Evolutionary conservation across 2,329 filamentous ascomycete species (phyloP).

Genomic region (Phialophora expanda): DNA sequence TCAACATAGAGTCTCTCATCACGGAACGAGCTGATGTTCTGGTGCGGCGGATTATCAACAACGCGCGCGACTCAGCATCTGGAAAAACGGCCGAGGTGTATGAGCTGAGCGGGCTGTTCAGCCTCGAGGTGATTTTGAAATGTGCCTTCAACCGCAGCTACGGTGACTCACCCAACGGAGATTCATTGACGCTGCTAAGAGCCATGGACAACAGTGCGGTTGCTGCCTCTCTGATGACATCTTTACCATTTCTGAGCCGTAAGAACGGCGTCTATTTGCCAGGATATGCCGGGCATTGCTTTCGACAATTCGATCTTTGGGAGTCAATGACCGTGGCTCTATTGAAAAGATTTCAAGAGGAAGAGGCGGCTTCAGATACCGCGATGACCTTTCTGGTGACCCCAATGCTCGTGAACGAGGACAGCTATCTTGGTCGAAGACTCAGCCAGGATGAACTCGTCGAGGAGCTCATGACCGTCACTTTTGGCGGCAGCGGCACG

Average conservation of each 20-base stretch:
- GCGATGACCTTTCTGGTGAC: slow-evolving; percentile 15
- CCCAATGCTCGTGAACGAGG: slow-evolving; percentile 15
- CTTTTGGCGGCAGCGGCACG: slow-evolving; percentile 28
- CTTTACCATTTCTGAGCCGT: slow-evolving; percentile 7
- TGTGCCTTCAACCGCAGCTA: slow-evolving; percentile 19
- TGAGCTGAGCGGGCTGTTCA: slow-evolving; percentile 22
- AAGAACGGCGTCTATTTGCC: slow-evolving; percentile 9
- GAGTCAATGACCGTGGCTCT: slow-evolving; percentile 14
- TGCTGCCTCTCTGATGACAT: neutral
- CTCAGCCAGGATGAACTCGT: slow-evolving; percentile 21
- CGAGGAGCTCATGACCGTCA: slow-evolving; percentile 25
- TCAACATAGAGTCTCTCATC: slow-evolving; percentile 23
- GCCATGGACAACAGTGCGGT: slow-evolving; percentile 15
- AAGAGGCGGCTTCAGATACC: neutral
- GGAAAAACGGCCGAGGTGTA: slow-evolving; percentile 16
- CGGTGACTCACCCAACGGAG: neutral
- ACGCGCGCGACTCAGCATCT: neutral
- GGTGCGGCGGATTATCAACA: slow-evolving; percentile 18
- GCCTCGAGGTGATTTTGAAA: slow-evolving; percentile 28
- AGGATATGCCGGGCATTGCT: slow-evolving; percentile 16
- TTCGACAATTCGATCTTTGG: slow-evolving; percentile 14
- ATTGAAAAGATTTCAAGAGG: neutral
- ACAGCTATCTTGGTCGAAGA: slow-evolving; percentile 16
- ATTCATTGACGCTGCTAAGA: slow-evolving; percentile 9
- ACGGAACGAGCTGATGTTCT: slow-evolving; percentile 20